Conservation (phyloP, 2,329 filamentous ascomycete genomes). For the Trichophyton schoenleinii region DNA sequence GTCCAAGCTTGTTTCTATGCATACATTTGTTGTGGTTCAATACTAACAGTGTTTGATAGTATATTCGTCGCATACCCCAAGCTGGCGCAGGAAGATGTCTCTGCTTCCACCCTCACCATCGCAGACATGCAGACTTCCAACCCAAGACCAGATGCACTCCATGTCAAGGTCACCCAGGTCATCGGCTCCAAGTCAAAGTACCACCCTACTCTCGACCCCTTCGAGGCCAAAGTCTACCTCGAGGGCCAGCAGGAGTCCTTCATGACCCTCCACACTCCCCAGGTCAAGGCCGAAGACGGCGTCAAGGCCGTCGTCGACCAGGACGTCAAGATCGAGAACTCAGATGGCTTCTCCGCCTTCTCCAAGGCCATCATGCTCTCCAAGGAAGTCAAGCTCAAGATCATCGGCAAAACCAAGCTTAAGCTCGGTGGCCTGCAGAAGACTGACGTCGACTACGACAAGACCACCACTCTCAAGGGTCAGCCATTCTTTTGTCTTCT, state of each 20-base stretch:
- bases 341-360: conserved; percentile 39
- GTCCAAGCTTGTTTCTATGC: background rate
- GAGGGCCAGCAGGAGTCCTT: conserved; percentile 32
- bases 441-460: conserved; percentile 43
- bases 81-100: conserved; percentile 44
- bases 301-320: conserved; percentile 34
- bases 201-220: conserved; percentile 43
- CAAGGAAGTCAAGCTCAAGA: conserved; percentile 38
- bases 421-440: conserved; percentile 40
- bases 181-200: conserved; percentile 39
- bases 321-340: conserved; percentile 31
- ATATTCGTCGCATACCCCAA: conserved; percentile 48
- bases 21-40: background rate
- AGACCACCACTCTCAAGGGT: conserved; percentile 47
- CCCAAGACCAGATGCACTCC: conserved; percentile 38
- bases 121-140: conserved; percentile 39
- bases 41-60: conserved; percentile 20
- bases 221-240: conserved; percentile 41
- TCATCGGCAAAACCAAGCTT: conserved; percentile 42
- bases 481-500: conserved; percentile 8
- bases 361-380: conserved; percentile 37
- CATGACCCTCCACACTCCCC: conserved; percentile 35
- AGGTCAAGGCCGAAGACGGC: conserved; percentile 32
- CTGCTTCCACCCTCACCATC: conserved; percentile 40
- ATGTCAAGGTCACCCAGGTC: conserved; percentile 37